Percentiles rank a stretch among this genome's conserved stretches.
Conservation (phyloP, 805 yeast genomes). For the Wickerhamomyces silvicola region DNA sequence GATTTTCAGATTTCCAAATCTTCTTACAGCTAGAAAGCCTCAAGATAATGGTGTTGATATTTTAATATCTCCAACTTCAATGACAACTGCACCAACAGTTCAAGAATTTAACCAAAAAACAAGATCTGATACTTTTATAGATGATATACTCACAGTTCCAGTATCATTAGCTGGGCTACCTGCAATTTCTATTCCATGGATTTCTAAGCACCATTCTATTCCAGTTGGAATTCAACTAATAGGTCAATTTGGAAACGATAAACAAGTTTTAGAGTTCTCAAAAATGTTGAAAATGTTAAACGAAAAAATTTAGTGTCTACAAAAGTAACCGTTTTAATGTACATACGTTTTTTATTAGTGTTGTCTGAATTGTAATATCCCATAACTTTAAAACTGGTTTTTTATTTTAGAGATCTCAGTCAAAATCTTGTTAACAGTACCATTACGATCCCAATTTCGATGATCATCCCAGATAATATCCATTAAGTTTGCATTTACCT, state of each 20-base stretch:
- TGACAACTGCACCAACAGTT: conserved; percentile 47
- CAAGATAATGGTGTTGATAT: conserved; percentile 52
- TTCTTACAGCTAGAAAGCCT: conserved; percentile 21
- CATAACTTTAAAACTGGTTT: background rate
- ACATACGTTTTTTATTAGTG: background rate
- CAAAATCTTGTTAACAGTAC: conserved; percentile 14
- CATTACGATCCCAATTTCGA: conserved; percentile 40
- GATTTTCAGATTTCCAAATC: conserved; percentile 49
- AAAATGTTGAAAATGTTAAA: conserved; percentile 10
- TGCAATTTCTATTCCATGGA: conserved; percentile 67
- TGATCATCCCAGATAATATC: conserved; percentile 70
- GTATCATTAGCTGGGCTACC: conserved; percentile 92
- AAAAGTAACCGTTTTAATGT: no score
- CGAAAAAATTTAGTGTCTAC: no score
- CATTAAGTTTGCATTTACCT: conserved; percentile 59
- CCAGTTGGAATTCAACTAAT: conserved; percentile 71
- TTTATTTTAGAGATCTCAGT: conserved; percentile 6
- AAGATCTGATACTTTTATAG: conserved; percentile 59
- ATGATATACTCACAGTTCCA: conserved; percentile 85
- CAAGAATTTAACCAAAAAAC: conserved; percentile 37
- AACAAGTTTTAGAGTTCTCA: conserved; percentile 41
- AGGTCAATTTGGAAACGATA: conserved; percentile 85
- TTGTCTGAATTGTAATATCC: background rate
- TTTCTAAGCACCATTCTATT: conserved; percentile 19
- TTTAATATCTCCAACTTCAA: conserved; percentile 67